Evolutionary conservation across 495 filamentous ascomycete species (phyloP).

Genomic region (Trichoderma orchidacearum): DNA sequence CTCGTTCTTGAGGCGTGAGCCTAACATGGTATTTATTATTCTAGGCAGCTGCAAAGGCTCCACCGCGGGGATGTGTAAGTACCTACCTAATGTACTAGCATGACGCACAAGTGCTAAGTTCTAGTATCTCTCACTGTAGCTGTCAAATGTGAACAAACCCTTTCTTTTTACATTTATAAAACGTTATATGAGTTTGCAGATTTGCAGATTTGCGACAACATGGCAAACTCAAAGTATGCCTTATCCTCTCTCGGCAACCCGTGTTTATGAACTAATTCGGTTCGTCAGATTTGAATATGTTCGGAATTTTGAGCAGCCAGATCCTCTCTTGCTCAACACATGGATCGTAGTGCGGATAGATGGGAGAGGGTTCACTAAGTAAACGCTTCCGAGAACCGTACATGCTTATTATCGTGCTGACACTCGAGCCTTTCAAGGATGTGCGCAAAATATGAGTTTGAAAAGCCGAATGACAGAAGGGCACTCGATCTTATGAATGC

Average conservation of each 20-base stretch:
- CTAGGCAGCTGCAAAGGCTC: neutral
- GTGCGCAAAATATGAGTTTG: conserved; percentile 66
- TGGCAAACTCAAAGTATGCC: conserved; percentile 38
- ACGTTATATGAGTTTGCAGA: neutral
- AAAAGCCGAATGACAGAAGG: conserved; percentile 81
- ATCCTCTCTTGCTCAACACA: conserved; percentile 71
- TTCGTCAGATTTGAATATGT: conserved; percentile 80
- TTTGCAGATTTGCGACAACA: conserved; percentile 6
- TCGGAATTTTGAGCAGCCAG: conserved; percentile 69
- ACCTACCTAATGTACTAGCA: too few relatives aligned
- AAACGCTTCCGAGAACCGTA: conserved; percentile 1
- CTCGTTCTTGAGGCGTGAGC: neutral
- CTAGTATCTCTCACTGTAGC: neutral
- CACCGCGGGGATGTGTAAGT: neutral
- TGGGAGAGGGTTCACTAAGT: conserved; percentile 87
- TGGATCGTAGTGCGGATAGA: conserved; percentile 92
- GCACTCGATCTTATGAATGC: conserved; percentile 92
- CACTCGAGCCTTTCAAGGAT: conserved; percentile 35
- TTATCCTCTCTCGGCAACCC: neutral
- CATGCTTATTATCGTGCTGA: neutral
- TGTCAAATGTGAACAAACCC: neutral
- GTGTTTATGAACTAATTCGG: too few relatives aligned
- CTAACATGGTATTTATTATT: neutral
- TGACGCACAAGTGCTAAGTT: neutral
- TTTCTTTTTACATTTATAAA: neutral